phyloP scores from a whole-genome alignment of 176 grass and related monocot genomes.

The Pontederia paniculata region DNA sequence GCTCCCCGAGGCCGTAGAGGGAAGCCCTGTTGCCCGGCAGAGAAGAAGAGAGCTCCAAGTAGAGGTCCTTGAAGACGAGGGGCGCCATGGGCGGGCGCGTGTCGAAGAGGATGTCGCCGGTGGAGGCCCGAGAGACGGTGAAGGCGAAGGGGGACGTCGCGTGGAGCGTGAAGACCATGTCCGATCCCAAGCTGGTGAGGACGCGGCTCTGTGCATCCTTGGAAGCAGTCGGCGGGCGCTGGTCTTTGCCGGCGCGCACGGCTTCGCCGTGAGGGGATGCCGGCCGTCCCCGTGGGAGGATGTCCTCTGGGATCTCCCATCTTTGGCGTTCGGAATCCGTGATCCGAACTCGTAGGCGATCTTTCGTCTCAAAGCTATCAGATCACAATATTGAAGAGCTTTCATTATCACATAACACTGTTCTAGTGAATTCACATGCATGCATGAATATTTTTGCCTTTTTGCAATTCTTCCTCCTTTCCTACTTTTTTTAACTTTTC shows the following conservation, averaged over 20 bases:
- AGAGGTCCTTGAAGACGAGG: constrained; percentile 64
- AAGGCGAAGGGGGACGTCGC: constrained; percentile 49
- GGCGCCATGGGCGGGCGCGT: constrained; percentile 17
- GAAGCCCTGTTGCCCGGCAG: constrained; percentile 35
- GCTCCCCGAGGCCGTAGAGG: constrained; percentile 83
- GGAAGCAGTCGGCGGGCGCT: not conserved
- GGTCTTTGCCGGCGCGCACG: not conserved
- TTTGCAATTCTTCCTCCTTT: no score
- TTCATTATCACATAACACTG: no score
- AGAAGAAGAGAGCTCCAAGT: constrained; percentile 59
- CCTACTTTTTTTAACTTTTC: no score
- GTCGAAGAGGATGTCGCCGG: constrained; percentile 64
- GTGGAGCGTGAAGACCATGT: constrained; percentile 46
- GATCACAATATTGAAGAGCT: no score
- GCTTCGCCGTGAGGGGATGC: not conserved
- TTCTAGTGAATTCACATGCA: no score
- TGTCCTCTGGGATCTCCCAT: constrained; percentile 66
- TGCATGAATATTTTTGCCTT: no score
- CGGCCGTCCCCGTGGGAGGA: constrained; percentile 35
- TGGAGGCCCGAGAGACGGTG: constrained; percentile 62
- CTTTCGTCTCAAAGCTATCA: constrained; percentile 54
- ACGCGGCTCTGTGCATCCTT: constrained; percentile 12
- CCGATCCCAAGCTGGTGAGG: constrained; percentile 32
- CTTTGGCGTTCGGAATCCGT: constrained; percentile 48
- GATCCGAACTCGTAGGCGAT: constrained; percentile 63